Conservation (phyloP, 1,284 basidiomycete genomes). For the Cutaneotrichosporon sp. region DNA sequence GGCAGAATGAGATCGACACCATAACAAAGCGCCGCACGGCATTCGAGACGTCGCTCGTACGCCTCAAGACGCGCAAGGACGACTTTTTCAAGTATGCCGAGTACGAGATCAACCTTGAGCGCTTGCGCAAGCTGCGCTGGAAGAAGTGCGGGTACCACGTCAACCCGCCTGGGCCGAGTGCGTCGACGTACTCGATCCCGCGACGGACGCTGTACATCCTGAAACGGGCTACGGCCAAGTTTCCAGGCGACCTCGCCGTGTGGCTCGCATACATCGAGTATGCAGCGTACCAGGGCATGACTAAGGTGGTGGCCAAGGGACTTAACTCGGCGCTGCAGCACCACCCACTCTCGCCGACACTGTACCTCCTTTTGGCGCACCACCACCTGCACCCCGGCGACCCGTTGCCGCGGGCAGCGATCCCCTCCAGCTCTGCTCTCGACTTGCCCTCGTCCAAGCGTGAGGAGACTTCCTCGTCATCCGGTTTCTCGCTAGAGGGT, state of each 20-base stretch:
- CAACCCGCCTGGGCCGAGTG: conserved; percentile 54
- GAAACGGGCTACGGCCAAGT: conserved; percentile 80
- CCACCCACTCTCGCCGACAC: conserved; percentile 69
- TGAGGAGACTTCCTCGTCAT: conserved; percentile 1
- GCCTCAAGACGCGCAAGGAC: conserved; percentile 73
- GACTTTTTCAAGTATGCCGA: conserved; percentile 88
- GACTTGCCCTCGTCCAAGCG: conserved; percentile 24
- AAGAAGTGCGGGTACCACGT: conserved; percentile 58
- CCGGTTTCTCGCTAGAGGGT: conserved; percentile 43
- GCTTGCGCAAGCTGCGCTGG: conserved; percentile 66
- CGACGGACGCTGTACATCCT: conserved; percentile 81
- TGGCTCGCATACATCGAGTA: conserved; percentile 86
- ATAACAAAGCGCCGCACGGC: conserved; percentile 79
- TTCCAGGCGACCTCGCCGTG: conserved; percentile 77
- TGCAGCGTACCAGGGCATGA: conserved; percentile 72
- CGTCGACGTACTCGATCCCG: conserved; percentile 77
- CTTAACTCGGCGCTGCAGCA: conserved; percentile 69
- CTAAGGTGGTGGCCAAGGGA: conserved; percentile 68
- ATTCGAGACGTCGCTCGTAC: conserved; percentile 77
- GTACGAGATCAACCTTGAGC: conserved; percentile 86
- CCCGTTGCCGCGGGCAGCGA: conserved; percentile 56
- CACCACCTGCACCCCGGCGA: conserved; percentile 70
- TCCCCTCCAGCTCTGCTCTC: conserved; percentile 33
- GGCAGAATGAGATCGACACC: conserved; percentile 63
- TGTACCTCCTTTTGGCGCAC: conserved; percentile 81